Base-by-base conservation (phyloP, 257 asterid genomes). In the Ophiorrhiza pumila region DNA sequence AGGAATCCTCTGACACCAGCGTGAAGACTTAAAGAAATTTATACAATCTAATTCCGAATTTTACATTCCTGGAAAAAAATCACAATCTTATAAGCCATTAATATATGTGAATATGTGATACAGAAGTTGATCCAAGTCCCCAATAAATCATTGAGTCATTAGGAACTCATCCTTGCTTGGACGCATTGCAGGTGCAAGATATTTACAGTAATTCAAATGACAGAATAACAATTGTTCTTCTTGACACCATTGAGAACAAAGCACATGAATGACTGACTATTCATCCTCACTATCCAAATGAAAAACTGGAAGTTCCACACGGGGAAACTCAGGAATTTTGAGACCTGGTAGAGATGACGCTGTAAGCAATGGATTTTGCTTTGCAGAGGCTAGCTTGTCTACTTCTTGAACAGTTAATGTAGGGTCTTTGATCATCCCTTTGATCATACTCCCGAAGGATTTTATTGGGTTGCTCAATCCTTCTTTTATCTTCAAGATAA, bases 381-480 rank as follows among this genome's bases (percentile, higher is more conserved):
- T 78, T 27, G 53, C 56, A 7, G 82, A 43, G 35, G 61, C 67
- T 6, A 77, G 72, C 42, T 79, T 76, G 37, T 73, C 76, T 14
- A 20, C 72, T 2, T 79, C 81, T 15, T 65, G 74, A 57, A 37
- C 77, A 45, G 72, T 64, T 0, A n/a, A 34, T 1, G 42, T 39
- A 1, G 74, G 68, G 1, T 41, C 42, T 25, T 59, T 81, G 37
- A 86, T 27, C 39, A 86, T 59, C 0, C 86, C 78, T 37, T 59
- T 61, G 47, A 87, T 0, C 13, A 77, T 15, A 9, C 86, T 82
- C 6, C 85, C 81, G 0, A 87, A 37, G 61, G 88, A 79, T 78
- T 68, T 80, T 34, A 91, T 12, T 2, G 97, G 98, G 34, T 91
- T 81, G 72, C 56, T 86, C 53, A 94, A 17, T 29, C 88, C 86